Percentiles rank a stretch among this genome's conserved stretches.
Conservation (phyloP, 768 basidiomycete species). For the Sarcodon aspratus region DNA sequence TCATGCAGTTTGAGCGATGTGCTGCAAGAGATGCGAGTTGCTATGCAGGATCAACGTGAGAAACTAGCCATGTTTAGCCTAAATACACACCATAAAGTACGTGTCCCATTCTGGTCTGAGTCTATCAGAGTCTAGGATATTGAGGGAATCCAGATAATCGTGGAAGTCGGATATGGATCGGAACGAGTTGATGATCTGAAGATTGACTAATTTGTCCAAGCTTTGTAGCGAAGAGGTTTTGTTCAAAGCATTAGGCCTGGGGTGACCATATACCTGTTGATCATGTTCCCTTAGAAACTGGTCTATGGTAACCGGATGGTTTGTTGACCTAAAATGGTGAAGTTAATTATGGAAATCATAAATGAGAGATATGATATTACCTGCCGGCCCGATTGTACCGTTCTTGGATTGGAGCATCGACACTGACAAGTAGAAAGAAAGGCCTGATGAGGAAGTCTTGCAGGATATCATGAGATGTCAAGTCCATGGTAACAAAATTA, state of each 20-base stretch:
- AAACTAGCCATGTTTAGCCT: not conserved
- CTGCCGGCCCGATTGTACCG: constrained; percentile 52
- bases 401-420: constrained; percentile 72
- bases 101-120: constrained; percentile 89
- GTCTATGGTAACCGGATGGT: constrained; percentile 35
- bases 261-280: constrained; percentile 44
- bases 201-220: constrained; percentile 39
- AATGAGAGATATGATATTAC: constrained; percentile 15
- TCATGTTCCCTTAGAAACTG: constrained; percentile 73
- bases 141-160: constrained; percentile 50
- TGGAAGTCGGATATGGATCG: constrained; percentile 39
- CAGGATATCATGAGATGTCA: constrained; percentile 43
- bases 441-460: constrained; percentile 73
- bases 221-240: constrained; percentile 7
- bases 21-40: constrained; percentile 87
- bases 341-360: not conserved
- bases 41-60: constrained; percentile 23
- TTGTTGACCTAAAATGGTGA: not conserved
- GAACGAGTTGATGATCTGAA: constrained; percentile 60
- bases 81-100: constrained; percentile 79
- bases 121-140: constrained; percentile 63
- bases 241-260: not conserved
- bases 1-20: constrained; percentile 91
- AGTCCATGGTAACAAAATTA: constrained; percentile 73
- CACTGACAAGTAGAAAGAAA: constrained; percentile 75